These are phyloP conservation scores for Linum tenue DNA, from an alignment of 345 rosid genomes.

Conservation along the genomic window DNA sequence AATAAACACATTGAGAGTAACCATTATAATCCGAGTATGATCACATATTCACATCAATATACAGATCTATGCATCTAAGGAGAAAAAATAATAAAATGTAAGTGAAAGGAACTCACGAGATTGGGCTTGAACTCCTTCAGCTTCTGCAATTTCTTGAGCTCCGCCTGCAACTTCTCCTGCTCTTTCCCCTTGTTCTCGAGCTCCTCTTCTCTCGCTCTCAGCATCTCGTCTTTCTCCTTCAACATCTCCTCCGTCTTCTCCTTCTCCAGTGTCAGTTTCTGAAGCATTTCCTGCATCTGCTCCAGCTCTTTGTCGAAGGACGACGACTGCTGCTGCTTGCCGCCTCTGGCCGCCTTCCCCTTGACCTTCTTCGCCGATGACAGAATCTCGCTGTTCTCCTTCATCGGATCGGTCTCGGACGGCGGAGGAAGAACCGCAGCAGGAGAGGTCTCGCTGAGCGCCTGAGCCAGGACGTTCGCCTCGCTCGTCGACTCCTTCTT, in stretches of 20 bases:
- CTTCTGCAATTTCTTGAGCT: constrained; percentile 73
- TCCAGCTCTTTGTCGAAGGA: constrained; percentile 56
- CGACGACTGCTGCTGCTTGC: constrained; percentile 15
- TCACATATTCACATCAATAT: no score
- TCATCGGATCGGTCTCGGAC: constrained; percentile 13
- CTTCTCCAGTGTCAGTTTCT: constrained; percentile 69
- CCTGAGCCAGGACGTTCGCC: constrained; percentile 40
- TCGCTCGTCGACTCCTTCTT: constrained; percentile 40
- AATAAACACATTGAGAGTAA: no score
- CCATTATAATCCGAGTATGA: no score
- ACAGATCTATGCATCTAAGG: background rate
- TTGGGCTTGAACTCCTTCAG: constrained; percentile 78
- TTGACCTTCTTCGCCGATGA: constrained; percentile 31
- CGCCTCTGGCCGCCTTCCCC: constrained; percentile 19
- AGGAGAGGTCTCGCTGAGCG: constrained; percentile 18
- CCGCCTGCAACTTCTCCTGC: constrained; percentile 59
- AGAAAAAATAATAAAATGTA: constrained; percentile 1
- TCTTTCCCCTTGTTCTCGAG: constrained; percentile 52
- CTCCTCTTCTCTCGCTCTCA: constrained; percentile 72
- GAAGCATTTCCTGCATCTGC: constrained; percentile 66
- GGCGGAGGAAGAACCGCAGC: constrained; percentile 9
- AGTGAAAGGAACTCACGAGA: constrained; percentile 33
- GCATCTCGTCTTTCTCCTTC: constrained; percentile 67
- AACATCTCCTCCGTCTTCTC: constrained; percentile 64
- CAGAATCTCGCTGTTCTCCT: constrained; percentile 40